Evolutionary conservation across 192 early-diverging fungal species (phyloP), one percentile per base, ranked within the genome.

Genomic region (Tieghemiomyces parasiticus): DNA sequence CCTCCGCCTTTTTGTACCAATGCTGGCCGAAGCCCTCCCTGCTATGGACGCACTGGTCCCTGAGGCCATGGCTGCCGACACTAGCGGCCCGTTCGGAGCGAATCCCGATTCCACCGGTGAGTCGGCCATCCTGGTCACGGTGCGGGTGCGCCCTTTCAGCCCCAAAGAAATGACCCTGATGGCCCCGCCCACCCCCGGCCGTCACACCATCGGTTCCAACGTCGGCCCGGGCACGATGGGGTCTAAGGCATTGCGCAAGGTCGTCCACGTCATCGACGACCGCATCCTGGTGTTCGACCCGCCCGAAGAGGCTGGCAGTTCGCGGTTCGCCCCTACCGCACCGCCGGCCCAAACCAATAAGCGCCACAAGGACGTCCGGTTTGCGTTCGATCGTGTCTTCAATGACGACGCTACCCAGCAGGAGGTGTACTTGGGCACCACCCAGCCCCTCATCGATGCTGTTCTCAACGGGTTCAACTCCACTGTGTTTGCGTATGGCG

Each of bases 401-500:
- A 68, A 74, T 59, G 84, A 89, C 46, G 70, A 75, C 22, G 68
- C 77, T 30, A 71, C 74, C 4, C 92, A 94, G 63, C 67, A 72
- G 51, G 81, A 90, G 31, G 67, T 82, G 22, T 85, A 79, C 61
- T 81, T 86, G 62, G 75, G 75, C 32, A 91, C 88, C 16, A 81
- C 84, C 4, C 73, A 71, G 33, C 76, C 77, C 8, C 68, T 90
- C 35, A 72, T 91, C 38, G 78, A 82, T 47, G 75, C 76, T 0
- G 83, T 90, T 19, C 71, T 89, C 65, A 62, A 77, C 34, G 91
- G 90, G 16, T 93, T 80, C 71, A 91, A 94, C 62, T 81, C 88
- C 30, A 92, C 89, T 6, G 82, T 90, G n/a, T 94, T 94, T 72
- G 90, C 90, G 0, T 94, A 94, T 45, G 86, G 84, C 30, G 81